Conservation (phyloP, 164 flowering plant genomes). For the Magnolia officinalis region DNA sequence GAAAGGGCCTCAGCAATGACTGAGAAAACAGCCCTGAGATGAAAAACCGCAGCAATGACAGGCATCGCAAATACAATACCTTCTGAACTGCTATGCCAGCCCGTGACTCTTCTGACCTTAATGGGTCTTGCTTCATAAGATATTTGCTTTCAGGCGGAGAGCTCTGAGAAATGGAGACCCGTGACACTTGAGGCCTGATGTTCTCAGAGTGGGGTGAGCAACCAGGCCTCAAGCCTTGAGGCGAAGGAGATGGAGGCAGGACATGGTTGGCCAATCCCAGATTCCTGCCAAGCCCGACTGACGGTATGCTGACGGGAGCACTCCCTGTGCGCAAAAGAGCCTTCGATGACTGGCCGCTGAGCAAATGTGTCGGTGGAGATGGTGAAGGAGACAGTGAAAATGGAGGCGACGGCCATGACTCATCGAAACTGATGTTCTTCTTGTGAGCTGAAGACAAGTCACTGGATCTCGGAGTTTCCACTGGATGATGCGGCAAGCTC, state of each 20-base stretch:
- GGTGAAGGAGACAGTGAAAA: conserved; percentile 66
- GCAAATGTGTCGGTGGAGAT: conserved; percentile 59
- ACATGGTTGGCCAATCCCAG: conserved; percentile 29
- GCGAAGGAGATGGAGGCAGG: conserved; percentile 59
- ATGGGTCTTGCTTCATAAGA: conserved; percentile 5
- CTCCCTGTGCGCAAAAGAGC: conserved; percentile 64
- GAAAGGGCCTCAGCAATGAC: not conserved
- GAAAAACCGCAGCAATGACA: not conserved
- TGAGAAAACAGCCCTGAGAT: not conserved
- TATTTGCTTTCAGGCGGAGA: conserved; percentile 11
- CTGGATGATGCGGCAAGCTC: conserved; percentile 43
- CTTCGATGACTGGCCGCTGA: conserved; percentile 33
- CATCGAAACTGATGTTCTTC: conserved; percentile 52
- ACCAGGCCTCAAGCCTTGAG: conserved; percentile 29
- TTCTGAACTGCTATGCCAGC: conserved; percentile 41
- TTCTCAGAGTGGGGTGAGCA: conserved; percentile 34
- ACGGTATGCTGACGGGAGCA: conserved; percentile 69
- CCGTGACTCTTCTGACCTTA: conserved; percentile 19
- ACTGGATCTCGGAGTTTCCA: conserved; percentile 24
- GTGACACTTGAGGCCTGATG: conserved; percentile 15
- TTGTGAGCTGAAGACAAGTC: conserved; percentile 27
- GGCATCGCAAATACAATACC: conserved; percentile 37
- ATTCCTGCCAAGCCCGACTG: conserved; percentile 28
- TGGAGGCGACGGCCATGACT: conserved; percentile 57
- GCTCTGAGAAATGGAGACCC: conserved; percentile 6